These are phyloP conservation scores for Globisporangium camurandrum DNA, from an alignment of 352 stramenopile genomes.

Conservation along the genomic window DNA sequence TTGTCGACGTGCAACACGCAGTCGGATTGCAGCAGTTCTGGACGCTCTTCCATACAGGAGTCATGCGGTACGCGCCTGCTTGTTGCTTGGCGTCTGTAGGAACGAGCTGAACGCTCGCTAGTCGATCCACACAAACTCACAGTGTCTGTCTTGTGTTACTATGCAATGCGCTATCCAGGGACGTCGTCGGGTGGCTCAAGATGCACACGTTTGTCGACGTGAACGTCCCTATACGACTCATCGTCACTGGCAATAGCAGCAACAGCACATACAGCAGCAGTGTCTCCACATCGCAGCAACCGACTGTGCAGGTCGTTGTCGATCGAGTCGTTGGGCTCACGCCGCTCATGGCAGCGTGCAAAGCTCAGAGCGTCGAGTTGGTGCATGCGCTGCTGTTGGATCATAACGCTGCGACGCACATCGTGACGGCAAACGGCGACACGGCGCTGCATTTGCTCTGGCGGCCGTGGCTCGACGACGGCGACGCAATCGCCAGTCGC, in stretches of 20 bases:
- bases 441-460: constrained; percentile 62
- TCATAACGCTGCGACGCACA: constrained; percentile 35
- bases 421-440: constrained; percentile 60
- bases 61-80: constrained; percentile 18
- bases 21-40: constrained; percentile 53
- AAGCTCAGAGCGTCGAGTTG: constrained; percentile 38
- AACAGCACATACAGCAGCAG: neutral
- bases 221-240: constrained; percentile 39
- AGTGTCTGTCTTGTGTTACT: constrained; percentile 2
- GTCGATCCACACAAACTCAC: neutral
- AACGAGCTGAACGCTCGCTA: neutral
- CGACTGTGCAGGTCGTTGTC: constrained; percentile 3
- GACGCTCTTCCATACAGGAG: constrained; percentile 29
- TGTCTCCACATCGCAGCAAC: neutral
- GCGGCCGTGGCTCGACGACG: constrained; percentile 22
- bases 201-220: constrained; percentile 58
- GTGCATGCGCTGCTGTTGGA: constrained; percentile 40
- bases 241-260: neutral
- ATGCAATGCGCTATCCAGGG: constrained; percentile 20
- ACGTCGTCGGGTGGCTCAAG: constrained; percentile 53
- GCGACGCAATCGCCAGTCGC: too few relatives aligned
- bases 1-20: constrained; percentile 25
- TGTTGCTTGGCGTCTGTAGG: neutral
- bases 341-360: constrained; percentile 65
- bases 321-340: constrained; percentile 39